Conservation (phyloP, 1,284 basidiomycete species). For the Wallemia ichthyophaga region DNA sequence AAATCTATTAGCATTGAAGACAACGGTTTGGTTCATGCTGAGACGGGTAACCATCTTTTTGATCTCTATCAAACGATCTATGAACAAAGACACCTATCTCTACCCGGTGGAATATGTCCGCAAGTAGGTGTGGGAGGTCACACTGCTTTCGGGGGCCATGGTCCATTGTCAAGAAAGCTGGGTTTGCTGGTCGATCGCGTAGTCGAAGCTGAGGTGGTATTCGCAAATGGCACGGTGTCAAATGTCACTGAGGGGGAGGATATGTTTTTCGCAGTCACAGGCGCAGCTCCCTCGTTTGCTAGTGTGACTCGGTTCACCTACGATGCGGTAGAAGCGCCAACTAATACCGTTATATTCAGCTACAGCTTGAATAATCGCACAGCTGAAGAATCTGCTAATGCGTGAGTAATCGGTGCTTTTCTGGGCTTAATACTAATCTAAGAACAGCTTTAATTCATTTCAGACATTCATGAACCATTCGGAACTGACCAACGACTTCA, state of each 20-base stretch:
- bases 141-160: conserved; percentile 7
- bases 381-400: background rate
- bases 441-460: background rate
- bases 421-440: background rate
- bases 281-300: background rate
- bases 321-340: background rate
- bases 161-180: conserved; percentile 5
- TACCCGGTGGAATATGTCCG: conserved; percentile 6
- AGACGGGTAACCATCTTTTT: conserved; percentile 6
- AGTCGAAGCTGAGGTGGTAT: conserved; percentile 6
- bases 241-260: conserved; percentile 2
- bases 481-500: background rate
- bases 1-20: conserved; percentile 5
- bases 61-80: conserved; percentile 6
- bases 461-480: background rate
- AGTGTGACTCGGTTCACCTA: background rate
- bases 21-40: background rate
- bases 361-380: background rate
- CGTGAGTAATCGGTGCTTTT: background rate
- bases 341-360: background rate
- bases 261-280: background rate
- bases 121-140: conserved; percentile 6
- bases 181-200: conserved; percentile 7
- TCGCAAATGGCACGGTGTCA: conserved; percentile 5
- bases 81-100: conserved; percentile 4